Base-by-base conservation (phyloP, 176 grass and related monocot species). In the Phragmites australis region DNA sequence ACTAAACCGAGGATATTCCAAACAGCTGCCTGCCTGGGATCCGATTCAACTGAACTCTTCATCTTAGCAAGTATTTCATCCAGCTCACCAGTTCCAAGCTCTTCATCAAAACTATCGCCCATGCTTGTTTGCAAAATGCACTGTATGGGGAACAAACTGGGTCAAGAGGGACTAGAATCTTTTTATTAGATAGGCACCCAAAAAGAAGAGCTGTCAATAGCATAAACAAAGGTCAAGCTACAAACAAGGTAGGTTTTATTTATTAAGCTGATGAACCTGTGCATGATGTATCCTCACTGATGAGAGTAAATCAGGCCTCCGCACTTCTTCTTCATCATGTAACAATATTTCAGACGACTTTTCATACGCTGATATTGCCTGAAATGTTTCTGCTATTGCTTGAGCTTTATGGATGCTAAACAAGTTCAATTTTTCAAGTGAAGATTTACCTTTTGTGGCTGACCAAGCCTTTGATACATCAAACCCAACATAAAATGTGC, bases 401-500 rank as follows among this genome's bases (percentile, higher is more conserved):
- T 83, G 63, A 81, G 82, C 42, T 81, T 48, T 62, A 84, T 70
- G 68, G 41, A 87, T 71, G 69, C 25, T 59, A 76, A 41, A 65
- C 18, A 70, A 21, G 19, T 81, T 70, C 37, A 82, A 43, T 1
- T 72, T 90, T 78, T 56, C 34, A 59, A 77, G 57, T 63, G 79
- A 44, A 65, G 50, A 64, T 75, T 78, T 83, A 95, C 96, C 96
- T 99, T 99, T 67, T 93, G 96, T 84, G 88, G 90, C 86, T 99
- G 92, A 84, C 96, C 92, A 87, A 99, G 86, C 75, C 96, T 93
- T 86, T 99, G 96, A 84, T 99, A 99, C 92, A 95, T 99, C 44
- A 99, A 83, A 51, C 96, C 96, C 68, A 99, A 84, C 73, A 99
- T 91, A 86, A 93, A 99, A 83, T 99, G 96, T 1, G 90, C 90